Percentiles rank a stretch among this genome's conserved stretches.
Evolutionary conservation across 2,329 filamentous ascomycete species (phyloP).

Genomic region (Fragosphaeria purpurea): DNA sequence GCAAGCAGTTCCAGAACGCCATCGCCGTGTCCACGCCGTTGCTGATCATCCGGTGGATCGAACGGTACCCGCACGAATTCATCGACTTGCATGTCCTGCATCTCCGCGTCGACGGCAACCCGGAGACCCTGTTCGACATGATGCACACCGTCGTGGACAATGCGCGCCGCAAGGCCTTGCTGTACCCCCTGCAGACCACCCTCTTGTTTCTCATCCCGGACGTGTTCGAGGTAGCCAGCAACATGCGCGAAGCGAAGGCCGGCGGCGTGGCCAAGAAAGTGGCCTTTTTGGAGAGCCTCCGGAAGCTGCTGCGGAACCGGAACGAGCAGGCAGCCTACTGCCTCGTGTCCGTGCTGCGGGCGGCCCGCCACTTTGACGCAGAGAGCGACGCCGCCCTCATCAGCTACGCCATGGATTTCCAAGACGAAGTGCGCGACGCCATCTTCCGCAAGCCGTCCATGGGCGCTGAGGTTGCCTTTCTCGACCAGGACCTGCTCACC

Average conservation of each 20-base stretch:
- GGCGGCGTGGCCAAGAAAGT: slow-evolving; percentile 56
- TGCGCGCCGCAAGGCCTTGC: slow-evolving; percentile 40
- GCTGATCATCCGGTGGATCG: slow-evolving; percentile 55
- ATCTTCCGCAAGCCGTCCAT: slow-evolving; percentile 47
- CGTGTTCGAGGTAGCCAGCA: slow-evolving; percentile 60
- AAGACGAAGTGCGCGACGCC: slow-evolving; percentile 57
- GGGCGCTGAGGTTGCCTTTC: slow-evolving; percentile 36
- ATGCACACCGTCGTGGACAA: slow-evolving; percentile 51
- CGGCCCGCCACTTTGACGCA: slow-evolving; percentile 52
- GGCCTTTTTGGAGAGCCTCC: slow-evolving; percentile 51
- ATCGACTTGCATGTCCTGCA: slow-evolving; percentile 51
- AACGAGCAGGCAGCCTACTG: slow-evolving; percentile 60
- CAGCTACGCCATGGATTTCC: slow-evolving; percentile 59
- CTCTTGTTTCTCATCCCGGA: slow-evolving; percentile 56
- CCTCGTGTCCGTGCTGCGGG: slow-evolving; percentile 51
- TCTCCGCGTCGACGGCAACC: slow-evolving; percentile 52
- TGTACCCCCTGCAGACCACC: slow-evolving; percentile 54
- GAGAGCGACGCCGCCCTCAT: slow-evolving; percentile 51
- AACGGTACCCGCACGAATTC: slow-evolving; percentile 55
- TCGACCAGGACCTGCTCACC: slow-evolving; percentile 56
- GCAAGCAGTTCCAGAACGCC: slow-evolving; percentile 53
- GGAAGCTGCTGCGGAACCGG: slow-evolving; percentile 52
- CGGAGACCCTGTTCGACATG: slow-evolving; percentile 62
- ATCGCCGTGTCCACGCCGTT: slow-evolving; percentile 53
- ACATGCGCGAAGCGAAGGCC: slow-evolving; percentile 53